These are phyloP conservation scores for Sungouiella blattae DNA, from an alignment of 805 yeast species.

Conservation along the genomic window DNA sequence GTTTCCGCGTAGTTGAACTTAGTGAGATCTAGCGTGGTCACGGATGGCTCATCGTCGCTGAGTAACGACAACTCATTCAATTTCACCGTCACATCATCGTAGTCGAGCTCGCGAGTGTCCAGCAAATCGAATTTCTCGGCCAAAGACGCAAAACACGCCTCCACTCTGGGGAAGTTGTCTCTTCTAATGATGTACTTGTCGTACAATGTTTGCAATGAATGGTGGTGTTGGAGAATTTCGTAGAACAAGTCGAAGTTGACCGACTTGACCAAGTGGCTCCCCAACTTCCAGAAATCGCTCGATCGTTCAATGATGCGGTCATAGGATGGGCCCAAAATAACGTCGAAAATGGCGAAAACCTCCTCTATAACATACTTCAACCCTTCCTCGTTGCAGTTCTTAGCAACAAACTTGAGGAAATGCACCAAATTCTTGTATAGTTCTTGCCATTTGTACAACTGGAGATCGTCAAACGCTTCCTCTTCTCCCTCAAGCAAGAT, in stretches of 20 bases:
- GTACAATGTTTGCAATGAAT: slow-evolving; percentile 14
- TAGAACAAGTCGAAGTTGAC: slow-evolving; percentile 30
- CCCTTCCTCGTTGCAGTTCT: slow-evolving; percentile 15
- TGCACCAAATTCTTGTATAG: slow-evolving; percentile 27
- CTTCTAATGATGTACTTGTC: slow-evolving; percentile 12
- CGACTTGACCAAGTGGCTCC: slow-evolving; percentile 20
- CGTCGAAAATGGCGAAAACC: slow-evolving; percentile 11
- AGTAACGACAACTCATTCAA: slow-evolving; percentile 9
- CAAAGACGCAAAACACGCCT: slow-evolving; percentile 10
- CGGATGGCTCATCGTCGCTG: slow-evolving; percentile 2
- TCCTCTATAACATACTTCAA: slow-evolving; percentile 17
- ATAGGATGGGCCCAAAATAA: slow-evolving; percentile 16
- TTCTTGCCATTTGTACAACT: slow-evolving; percentile 33
- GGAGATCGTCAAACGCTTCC: slow-evolving; percentile 14
- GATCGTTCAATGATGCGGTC: slow-evolving; percentile 15
- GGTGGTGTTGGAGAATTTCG: slow-evolving; percentile 24
- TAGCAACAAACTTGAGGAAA: slow-evolving; percentile 25
- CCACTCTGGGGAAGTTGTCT: slow-evolving; percentile 11
- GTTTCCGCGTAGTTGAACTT: slow-evolving; percentile 19
- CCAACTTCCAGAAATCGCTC: slow-evolving; percentile 11
- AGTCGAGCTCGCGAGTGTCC: slow-evolving; percentile 12
- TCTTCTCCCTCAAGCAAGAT: slow-evolving; percentile 17
- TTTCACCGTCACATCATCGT: slow-evolving; percentile 7
- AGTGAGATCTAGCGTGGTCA: slow-evolving; percentile 5
- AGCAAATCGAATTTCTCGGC: slow-evolving; percentile 18